Evolutionary conservation across 202 grass and related monocot genomes (phyloP).

Genomic region (Brachypodium distachyon): DNA sequence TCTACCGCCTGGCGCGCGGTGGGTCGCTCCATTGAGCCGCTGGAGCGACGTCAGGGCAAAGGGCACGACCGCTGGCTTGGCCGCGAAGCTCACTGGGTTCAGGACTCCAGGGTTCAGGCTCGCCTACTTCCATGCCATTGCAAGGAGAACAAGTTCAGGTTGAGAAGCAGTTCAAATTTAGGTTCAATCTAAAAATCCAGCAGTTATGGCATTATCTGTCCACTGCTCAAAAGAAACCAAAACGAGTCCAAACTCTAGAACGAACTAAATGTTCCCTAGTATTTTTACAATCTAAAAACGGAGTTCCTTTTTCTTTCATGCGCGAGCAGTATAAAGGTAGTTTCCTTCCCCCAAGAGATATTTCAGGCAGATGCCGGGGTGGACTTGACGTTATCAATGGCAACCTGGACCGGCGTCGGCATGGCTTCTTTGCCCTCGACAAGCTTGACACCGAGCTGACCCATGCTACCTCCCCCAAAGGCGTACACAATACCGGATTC

Average conservation of each 20-base stretch:
- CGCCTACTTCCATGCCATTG: too few species aligned
- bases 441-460: constrained; percentile 57
- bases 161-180: background rate
- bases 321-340: background rate
- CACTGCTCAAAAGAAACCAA: background rate
- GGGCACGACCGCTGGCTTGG: too few species aligned
- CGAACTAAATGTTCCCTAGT: background rate
- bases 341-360: background rate
- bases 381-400: constrained; percentile 32
- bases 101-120: too few species aligned
- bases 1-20: too few species aligned
- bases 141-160: background rate
- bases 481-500: constrained; percentile 48
- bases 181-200: background rate
- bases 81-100: too few species aligned
- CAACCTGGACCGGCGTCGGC: background rate
- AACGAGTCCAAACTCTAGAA: background rate
- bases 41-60: too few species aligned
- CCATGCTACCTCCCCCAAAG: constrained; percentile 28
- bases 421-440: background rate
- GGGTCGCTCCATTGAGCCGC: too few species aligned
- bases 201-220: background rate
- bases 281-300: background rate
- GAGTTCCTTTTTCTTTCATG: background rate
- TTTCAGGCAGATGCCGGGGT: background rate